phyloP scores from a whole-genome alignment of 768 basidiomycete genomes.

The Cystobasidiopsis lactophilus region DNA sequence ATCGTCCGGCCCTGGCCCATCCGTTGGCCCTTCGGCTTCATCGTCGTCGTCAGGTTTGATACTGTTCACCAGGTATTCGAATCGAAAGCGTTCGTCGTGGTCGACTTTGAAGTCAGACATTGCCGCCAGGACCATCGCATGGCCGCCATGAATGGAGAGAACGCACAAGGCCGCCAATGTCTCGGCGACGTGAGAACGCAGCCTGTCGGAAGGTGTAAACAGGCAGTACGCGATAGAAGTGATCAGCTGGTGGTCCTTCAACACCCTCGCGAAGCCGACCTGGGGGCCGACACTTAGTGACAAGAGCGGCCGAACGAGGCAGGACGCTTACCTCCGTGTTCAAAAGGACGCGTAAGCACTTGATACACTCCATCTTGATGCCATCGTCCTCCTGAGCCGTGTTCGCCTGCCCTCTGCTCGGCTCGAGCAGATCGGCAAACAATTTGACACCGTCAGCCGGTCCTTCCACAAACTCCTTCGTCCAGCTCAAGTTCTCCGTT shows the following conservation, averaged over 20 bases:
- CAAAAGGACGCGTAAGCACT: conserved; percentile 56
- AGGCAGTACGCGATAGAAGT: conserved; percentile 53
- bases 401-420: conserved; percentile 28
- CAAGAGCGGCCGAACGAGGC: too few relatives aligned
- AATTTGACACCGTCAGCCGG: conserved; percentile 41
- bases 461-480: conserved; percentile 47
- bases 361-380: conserved; percentile 49
- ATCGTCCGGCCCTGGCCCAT: too few relatives aligned
- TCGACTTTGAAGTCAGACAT: conserved; percentile 56
- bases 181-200: conserved; percentile 48
- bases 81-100: conserved; percentile 52
- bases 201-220: conserved; percentile 38
- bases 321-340: conserved; percentile 50
- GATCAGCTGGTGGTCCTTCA: conserved; percentile 42
- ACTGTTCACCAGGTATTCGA: conserved; percentile 47
- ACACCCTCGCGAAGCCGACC: conserved; percentile 49
- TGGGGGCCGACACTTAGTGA: conserved; percentile 22
- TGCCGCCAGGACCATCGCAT: conserved; percentile 49
- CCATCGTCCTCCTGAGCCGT: conserved; percentile 44
- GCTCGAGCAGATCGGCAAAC: conserved; percentile 37
- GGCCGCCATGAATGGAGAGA: conserved; percentile 45
- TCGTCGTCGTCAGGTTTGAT: conserved; percentile 33
- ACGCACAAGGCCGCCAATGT: conserved; percentile 66
- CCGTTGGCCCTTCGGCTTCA: conserved; percentile 18
- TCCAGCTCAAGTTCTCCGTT: conserved; percentile 55